Conservation (phyloP, 768 basidiomycete genomes). For the Macrolepiota dolichaula region DNA sequence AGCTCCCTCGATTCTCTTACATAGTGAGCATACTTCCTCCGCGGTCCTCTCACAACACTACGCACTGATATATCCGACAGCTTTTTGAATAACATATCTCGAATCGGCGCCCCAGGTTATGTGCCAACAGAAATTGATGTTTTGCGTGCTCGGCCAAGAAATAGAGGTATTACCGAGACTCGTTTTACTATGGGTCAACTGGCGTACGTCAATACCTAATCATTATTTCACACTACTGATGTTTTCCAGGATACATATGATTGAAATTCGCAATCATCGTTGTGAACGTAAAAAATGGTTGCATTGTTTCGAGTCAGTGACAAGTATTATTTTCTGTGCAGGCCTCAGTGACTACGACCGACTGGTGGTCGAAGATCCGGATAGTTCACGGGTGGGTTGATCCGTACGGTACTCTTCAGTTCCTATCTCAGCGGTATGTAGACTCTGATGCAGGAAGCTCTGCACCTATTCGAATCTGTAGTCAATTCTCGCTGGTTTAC, state of each 20-base stretch:
- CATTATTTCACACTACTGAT: not conserved
- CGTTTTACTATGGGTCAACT: conserved; percentile 68
- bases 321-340: conserved; percentile 65
- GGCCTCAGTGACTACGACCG: conserved; percentile 75
- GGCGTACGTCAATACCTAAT: conserved; percentile 36
- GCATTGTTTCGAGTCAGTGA: conserved; percentile 61
- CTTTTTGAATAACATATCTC: conserved; percentile 80
- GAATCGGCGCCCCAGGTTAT: conserved; percentile 81
- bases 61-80: conserved; percentile 36
- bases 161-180: conserved; percentile 88
- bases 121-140: conserved; percentile 86
- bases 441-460: conserved; percentile 93
- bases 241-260: conserved; percentile 54
- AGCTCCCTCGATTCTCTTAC: conserved; percentile 92
- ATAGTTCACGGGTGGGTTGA: conserved; percentile 53
- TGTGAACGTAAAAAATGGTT: conserved; percentile 84
- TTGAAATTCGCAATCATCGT: conserved; percentile 77
- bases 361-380: conserved; percentile 50
- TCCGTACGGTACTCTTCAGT: not conserved
- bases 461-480: conserved; percentile 88
- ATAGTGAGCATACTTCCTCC: conserved; percentile 55
- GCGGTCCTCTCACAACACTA: not conserved
- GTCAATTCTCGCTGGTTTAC: conserved; percentile 94
- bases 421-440: conserved; percentile 20
- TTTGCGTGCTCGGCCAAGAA: conserved; percentile 83